Percentiles rank a stretch among this genome's conserved stretches.
Evolutionary conservation across 2,329 filamentous ascomycete species (phyloP).

Genomic region (Cladosporium sp.): DNA sequence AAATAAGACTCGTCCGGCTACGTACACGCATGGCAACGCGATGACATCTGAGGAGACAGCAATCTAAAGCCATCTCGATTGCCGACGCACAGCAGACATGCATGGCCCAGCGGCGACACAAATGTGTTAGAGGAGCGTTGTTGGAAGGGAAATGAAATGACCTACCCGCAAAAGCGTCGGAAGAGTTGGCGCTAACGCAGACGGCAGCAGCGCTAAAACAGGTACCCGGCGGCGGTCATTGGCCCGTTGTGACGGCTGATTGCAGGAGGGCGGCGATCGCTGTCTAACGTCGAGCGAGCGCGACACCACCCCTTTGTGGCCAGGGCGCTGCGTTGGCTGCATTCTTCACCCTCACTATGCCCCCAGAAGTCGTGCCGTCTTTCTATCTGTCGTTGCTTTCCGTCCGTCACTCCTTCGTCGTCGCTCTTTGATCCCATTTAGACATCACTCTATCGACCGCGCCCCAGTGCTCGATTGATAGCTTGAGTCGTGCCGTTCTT

Average conservation of each 20-base stretch:
- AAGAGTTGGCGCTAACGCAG: neutral
- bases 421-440: neutral
- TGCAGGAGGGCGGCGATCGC: conserved; percentile 8
- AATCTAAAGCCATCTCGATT: neutral
- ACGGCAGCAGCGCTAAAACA: neutral
- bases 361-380: conserved; percentile 5
- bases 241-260: neutral
- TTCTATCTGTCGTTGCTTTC: neutral
- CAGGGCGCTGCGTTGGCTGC: neutral
- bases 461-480: conserved; percentile 7
- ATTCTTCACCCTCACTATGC: conserved; percentile 11
- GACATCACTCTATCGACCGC: conserved; percentile 9
- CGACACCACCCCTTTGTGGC: conserved; percentile 8
- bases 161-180: neutral
- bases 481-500: conserved; percentile 10
- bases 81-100: neutral
- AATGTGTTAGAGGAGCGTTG: neutral
- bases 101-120: neutral
- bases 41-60: neutral
- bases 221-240: neutral
- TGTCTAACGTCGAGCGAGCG: conserved; percentile 5
- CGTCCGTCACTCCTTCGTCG: conserved; percentile 6
- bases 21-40: too few species aligned
- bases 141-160: neutral
- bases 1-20: too few species aligned